phyloP scores from a whole-genome alignment of 2,329 filamentous ascomycete genomes.

The Phyllosticta citribraziliensis region DNA sequence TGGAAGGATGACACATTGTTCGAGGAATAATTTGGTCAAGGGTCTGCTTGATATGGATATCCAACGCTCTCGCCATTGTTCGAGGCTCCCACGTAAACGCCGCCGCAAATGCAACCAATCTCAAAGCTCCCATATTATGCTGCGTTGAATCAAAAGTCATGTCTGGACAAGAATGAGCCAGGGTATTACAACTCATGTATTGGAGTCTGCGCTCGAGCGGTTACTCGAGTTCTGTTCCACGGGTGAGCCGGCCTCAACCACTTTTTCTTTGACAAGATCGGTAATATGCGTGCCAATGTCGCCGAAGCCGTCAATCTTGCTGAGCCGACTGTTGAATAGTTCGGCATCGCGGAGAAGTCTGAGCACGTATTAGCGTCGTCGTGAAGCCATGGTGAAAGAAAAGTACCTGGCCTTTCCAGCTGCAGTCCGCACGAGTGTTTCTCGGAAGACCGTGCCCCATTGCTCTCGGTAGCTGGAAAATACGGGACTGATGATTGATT shows the following conservation, averaged over 20 bases:
- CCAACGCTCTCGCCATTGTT: no score
- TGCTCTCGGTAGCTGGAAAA: conserved; percentile 75
- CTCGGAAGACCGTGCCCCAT: conserved; percentile 60
- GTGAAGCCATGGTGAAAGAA: conserved; percentile 6
- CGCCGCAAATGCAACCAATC: background rate
- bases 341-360: conserved; percentile 72
- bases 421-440: conserved; percentile 55
- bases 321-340: conserved; percentile 58
- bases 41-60: no score
- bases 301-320: conserved; percentile 69
- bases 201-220: conserved; percentile 1
- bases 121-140: background rate
- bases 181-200: conserved; percentile 1
- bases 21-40: no score
- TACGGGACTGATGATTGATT: conserved; percentile 77
- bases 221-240: background rate
- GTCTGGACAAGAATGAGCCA: background rate
- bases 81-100: background rate
- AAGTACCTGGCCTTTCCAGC: conserved; percentile 60
- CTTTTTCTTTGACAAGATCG: conserved; percentile 53
- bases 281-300: conserved; percentile 62
- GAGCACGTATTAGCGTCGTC: conserved; percentile 5
- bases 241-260: conserved; percentile 7
- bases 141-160: background rate
- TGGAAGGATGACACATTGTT: no score